Percentiles rank a stretch among this genome's conserved stretches.
Conservation (phyloP, 2,329 filamentous ascomycete genomes). For the Ceratocystis cacaofunesta region DNA sequence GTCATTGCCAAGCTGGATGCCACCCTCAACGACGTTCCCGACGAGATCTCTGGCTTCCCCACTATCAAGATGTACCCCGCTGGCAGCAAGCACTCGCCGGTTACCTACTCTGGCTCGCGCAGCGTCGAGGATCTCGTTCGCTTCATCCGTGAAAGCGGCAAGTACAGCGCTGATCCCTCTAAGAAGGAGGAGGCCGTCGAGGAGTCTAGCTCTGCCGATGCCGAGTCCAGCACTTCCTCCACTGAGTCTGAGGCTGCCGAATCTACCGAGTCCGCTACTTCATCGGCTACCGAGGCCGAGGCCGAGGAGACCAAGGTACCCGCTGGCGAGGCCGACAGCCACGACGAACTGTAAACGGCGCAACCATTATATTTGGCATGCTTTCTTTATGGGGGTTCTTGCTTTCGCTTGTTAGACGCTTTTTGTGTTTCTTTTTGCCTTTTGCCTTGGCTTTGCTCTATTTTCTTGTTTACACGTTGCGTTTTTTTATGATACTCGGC, state of each 20-base stretch:
- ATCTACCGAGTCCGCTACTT: conserved; percentile 24
- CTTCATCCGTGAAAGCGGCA: conserved; percentile 92
- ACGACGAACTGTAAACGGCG: conserved; percentile 61
- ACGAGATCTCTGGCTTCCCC: conserved; percentile 94
- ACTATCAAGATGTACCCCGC: conserved; percentile 98
- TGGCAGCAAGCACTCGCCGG: conserved; percentile 66
- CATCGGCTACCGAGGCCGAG: conserved; percentile 27
- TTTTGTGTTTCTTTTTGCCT: conserved; percentile 12
- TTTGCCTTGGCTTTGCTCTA: not conserved
- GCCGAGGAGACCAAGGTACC: conserved; percentile 27
- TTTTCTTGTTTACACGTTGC: not conserved
- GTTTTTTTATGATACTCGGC: conserved; percentile 9
- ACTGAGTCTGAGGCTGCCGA: conserved; percentile 31
- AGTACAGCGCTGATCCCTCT: conserved; percentile 57
- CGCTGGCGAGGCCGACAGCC: conserved; percentile 29
- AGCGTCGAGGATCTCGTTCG: conserved; percentile 80
- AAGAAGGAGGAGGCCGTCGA: conserved; percentile 39
- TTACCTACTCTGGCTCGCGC: conserved; percentile 78
- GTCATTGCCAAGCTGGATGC: conserved; percentile 96
- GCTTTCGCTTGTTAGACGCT: not conserved
- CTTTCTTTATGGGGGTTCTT: not conserved
- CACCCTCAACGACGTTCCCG: conserved; percentile 87
- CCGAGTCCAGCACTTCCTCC: conserved; percentile 31
- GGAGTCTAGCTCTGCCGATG: conserved; percentile 24
- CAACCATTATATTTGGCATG: not conserved